Percentiles rank a stretch among this genome's conserved stretches.
These are phyloP conservation scores for Scortechinia acanthostroma DNA, from an alignment of 2,329 filamentous ascomycete species.

Conservation along the genomic window DNA sequence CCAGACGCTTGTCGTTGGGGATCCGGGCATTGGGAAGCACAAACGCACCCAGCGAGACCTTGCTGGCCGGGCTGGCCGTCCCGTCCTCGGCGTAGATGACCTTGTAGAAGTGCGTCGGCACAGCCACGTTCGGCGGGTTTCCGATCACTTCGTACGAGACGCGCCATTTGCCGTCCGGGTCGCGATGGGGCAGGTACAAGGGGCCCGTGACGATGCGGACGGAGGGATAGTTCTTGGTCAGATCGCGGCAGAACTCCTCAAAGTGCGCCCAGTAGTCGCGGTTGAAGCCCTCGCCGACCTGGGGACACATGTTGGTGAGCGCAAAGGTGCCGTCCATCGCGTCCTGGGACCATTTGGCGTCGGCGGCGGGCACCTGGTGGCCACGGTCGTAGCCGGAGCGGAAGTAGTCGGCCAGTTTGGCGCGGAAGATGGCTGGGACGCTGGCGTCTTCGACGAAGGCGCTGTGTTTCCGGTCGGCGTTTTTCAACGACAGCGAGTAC, in stretches of 20 bases:
- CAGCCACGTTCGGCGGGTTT: constrained; percentile 83
- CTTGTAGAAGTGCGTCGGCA: constrained; percentile 99
- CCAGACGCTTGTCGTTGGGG: constrained; percentile 76
- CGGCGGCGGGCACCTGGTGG: constrained; percentile 93
- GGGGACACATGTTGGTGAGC: constrained; percentile 93
- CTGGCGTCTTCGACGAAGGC: constrained; percentile 73
- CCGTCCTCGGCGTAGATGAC: constrained; percentile 87
- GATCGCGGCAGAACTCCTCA: constrained; percentile 86
- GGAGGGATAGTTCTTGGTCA: constrained; percentile 73
- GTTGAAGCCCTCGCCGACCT: constrained; percentile 97
- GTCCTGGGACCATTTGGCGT: constrained; percentile 87
- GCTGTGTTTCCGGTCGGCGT: constrained; percentile 79
- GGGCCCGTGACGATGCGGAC: constrained; percentile 91
- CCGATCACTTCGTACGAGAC: constrained; percentile 95
- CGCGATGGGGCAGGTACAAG: constrained; percentile 80
- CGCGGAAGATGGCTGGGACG: constrained; percentile 82
- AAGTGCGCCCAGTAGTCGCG: constrained; percentile 99
- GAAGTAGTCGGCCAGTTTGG: constrained; percentile 86
- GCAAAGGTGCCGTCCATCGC: constrained; percentile 95
- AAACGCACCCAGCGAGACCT: constrained; percentile 86
- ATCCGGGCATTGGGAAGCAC: constrained; percentile 89
- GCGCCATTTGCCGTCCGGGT: constrained; percentile 80
- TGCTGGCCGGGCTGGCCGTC: constrained; percentile 50
- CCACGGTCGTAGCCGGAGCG: constrained; percentile 91
- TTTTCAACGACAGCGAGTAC: constrained; percentile 66